These are phyloP conservation scores for Choanephora cucurbitarum DNA, from an alignment of 371 early-diverging fungal genomes.

Conservation along the genomic window DNA sequence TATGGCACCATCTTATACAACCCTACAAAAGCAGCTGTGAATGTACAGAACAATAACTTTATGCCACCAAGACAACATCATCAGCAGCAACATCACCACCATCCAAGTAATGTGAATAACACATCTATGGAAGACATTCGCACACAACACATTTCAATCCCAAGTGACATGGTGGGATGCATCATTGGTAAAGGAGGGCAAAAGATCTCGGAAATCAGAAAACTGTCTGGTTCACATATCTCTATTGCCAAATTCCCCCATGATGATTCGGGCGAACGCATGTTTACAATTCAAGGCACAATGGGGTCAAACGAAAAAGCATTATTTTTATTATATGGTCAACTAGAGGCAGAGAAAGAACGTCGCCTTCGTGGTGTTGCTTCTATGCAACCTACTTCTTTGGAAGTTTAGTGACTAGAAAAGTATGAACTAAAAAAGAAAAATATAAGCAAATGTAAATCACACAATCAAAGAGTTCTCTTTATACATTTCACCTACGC, in stretches of 20 bases:
- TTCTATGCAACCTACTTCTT: constrained; percentile 7
- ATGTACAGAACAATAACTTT: background rate
- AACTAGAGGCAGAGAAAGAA: constrained; percentile 86
- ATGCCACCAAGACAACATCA: constrained; percentile 4
- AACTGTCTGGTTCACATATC: constrained; percentile 82
- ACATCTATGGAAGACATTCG: constrained; percentile 34
- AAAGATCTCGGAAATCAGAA: constrained; percentile 90
- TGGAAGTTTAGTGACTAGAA: constrained; percentile 21
- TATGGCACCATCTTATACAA: constrained; percentile 51
- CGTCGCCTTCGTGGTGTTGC: constrained; percentile 59
- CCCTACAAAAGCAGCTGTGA: constrained; percentile 37
- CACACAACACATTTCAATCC: constrained; percentile 86
- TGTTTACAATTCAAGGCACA: constrained; percentile 90
- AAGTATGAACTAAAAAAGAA: background rate
- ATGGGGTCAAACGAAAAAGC: constrained; percentile 87
- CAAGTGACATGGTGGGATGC: constrained; percentile 92
- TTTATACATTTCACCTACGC: too few species aligned
- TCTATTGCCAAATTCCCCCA: constrained; percentile 81
- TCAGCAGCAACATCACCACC: constrained; percentile 9
- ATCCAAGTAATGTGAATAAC: constrained; percentile 7
- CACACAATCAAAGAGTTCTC: background rate
- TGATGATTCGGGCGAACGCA: constrained; percentile 76
- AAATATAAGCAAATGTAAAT: constrained; percentile 9
- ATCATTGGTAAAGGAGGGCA: constrained; percentile 91
- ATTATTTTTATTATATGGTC: constrained; percentile 82